Conservation (phyloP, 2,329 filamentous ascomycete genomes). For the Aspergillus sp. region DNA sequence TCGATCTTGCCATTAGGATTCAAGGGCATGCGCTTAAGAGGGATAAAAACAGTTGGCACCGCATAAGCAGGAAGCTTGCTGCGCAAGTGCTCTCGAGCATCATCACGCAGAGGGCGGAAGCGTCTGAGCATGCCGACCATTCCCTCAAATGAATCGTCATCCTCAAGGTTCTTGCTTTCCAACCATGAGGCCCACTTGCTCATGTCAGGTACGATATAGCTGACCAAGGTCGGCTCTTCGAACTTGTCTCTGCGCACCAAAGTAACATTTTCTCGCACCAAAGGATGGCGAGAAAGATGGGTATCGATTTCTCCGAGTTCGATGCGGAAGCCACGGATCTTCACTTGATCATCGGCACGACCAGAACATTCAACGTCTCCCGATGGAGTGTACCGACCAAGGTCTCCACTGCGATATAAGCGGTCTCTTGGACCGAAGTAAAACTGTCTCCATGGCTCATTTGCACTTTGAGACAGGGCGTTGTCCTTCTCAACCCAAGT, state of each 20-base stretch:
- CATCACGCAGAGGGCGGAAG: slow-evolving; percentile 57
- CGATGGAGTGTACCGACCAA: slow-evolving; percentile 67
- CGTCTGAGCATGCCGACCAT: slow-evolving; percentile 55
- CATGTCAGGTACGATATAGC: slow-evolving; percentile 82
- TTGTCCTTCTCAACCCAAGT: slow-evolving; percentile 65
- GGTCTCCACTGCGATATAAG: slow-evolving; percentile 80
- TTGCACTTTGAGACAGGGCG: slow-evolving; percentile 42
- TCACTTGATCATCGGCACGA: slow-evolving; percentile 82
- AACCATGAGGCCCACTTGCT: slow-evolving; percentile 69
- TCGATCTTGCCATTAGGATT: slow-evolving; percentile 86
- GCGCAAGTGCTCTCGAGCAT: slow-evolving; percentile 64
- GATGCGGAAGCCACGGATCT: slow-evolving; percentile 92
- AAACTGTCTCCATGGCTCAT: slow-evolving; percentile 71
- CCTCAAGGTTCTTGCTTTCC: slow-evolving; percentile 49
- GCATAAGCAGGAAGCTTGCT: slow-evolving; percentile 69
- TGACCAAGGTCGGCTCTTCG: slow-evolving; percentile 81
- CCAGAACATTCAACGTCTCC: slow-evolving; percentile 76
- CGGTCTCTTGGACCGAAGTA: slow-evolving; percentile 81
- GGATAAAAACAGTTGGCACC: slow-evolving; percentile 69
- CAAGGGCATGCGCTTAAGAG: slow-evolving; percentile 67
- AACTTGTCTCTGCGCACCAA: slow-evolving; percentile 77
- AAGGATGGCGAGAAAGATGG: slow-evolving; percentile 66
- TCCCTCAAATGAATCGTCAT: slow-evolving; percentile 45
- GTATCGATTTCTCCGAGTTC: slow-evolving; percentile 91
- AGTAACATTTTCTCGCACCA: slow-evolving; percentile 81